Conservation (phyloP, 1,284 basidiomycete species). For the Acaromyces ingoldii region DNA sequence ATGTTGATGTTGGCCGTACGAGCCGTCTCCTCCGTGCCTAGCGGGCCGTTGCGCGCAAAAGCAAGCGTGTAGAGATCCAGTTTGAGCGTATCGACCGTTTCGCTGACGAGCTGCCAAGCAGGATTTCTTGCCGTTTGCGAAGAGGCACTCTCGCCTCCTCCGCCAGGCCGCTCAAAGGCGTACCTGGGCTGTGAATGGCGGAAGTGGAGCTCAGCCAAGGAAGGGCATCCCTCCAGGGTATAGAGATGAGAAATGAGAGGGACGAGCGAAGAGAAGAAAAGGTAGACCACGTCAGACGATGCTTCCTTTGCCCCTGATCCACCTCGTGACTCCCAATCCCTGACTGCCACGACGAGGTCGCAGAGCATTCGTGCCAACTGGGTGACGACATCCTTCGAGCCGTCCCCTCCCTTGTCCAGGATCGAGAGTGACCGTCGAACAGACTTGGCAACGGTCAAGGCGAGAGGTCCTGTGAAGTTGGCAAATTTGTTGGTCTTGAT, state of each 20-base stretch:
- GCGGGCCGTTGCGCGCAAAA: neutral
- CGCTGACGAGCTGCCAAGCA: too few relatives aligned
- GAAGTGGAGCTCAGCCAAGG: neutral
- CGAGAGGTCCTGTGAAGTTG: conserved; percentile 27
- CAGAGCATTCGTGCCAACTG: too few relatives aligned
- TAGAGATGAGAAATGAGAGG: neutral
- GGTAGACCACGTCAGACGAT: too few relatives aligned
- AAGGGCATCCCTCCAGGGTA: neutral
- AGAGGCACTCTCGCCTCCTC: too few relatives aligned
- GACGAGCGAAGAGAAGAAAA: too few relatives aligned
- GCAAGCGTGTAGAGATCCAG: conserved; percentile 3
- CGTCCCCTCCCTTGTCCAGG: too few relatives aligned
- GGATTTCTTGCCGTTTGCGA: too few relatives aligned
- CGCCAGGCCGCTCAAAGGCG: too few relatives aligned
- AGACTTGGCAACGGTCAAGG: conserved; percentile 16
- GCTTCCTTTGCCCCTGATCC: neutral
- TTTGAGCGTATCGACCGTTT: neutral
- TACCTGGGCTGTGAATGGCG: neutral
- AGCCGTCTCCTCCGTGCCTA: neutral
- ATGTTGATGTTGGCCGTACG: neutral
- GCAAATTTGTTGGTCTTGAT: conserved; percentile 38
- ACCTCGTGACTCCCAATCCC: neutral
- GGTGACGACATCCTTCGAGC: too few relatives aligned
- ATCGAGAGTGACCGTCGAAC: conserved; percentile 6
- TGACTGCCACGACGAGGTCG: conserved; percentile 2